Conservation (phyloP, 176 grass and related monocot genomes). For the Avena insularis region DNA sequence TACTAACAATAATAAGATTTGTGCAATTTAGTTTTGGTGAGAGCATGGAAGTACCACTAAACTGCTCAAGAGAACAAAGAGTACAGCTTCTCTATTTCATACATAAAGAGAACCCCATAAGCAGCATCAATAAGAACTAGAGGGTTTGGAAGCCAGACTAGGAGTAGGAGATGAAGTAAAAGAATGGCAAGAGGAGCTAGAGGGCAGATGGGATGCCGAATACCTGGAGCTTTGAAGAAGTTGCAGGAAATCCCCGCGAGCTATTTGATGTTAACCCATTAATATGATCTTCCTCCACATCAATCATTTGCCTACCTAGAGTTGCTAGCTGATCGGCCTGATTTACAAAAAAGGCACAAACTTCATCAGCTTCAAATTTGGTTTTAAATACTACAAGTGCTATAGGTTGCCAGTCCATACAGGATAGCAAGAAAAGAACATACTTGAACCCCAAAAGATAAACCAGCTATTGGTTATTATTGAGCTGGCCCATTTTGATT, state of each 20-base stretch:
- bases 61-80: slow-evolving; percentile 28
- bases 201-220: slow-evolving; percentile 18
- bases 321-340: slow-evolving; percentile 49
- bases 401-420: neutral
- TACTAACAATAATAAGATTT: neutral
- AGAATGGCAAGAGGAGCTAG: slow-evolving; percentile 7
- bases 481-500: neutral
- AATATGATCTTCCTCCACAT: slow-evolving; percentile 53
- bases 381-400: slow-evolving; percentile 17
- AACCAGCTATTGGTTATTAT: neutral
- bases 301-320: slow-evolving; percentile 40
- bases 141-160: slow-evolving; percentile 9
- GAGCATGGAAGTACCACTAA: neutral
- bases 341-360: slow-evolving; percentile 30
- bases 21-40: neutral
- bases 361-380: slow-evolving; percentile 2
- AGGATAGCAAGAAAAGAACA: neutral
- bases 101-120: neutral
- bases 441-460: slow-evolving; percentile 11
- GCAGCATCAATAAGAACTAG: neutral
- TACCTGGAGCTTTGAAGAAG: slow-evolving; percentile 68
- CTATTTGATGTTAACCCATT: slow-evolving; percentile 59
- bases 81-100: slow-evolving; percentile 17
- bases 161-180: slow-evolving; percentile 9
- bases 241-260: slow-evolving; percentile 44